Percentiles rank a stretch among this genome's conserved stretches.
These are phyloP conservation scores for Colletotrichum neosansevieriae DNA, from an alignment of 2,329 filamentous ascomycete genomes.

Conservation along the genomic window DNA sequence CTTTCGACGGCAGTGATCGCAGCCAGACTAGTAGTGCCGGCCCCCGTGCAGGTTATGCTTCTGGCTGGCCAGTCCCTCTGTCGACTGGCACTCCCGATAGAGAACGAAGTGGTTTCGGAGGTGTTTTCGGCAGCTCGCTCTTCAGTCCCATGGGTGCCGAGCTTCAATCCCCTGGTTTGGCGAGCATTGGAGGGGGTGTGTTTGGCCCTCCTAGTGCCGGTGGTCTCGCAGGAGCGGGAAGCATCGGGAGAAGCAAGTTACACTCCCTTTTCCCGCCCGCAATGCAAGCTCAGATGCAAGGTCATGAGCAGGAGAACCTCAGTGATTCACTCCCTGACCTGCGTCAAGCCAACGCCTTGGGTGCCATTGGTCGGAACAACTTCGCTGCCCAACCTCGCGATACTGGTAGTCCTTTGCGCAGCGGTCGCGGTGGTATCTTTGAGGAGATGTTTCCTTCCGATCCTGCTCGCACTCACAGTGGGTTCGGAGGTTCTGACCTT, in stretches of 20 bases:
- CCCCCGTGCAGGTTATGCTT: constrained; percentile 75
- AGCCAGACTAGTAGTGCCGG: constrained; percentile 94
- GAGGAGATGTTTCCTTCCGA: constrained; percentile 65
- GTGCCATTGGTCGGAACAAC: constrained; percentile 73
- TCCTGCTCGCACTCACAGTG: constrained; percentile 45
- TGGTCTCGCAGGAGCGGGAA: constrained; percentile 69
- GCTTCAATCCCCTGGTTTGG: constrained; percentile 78
- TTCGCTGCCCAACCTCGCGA: constrained; percentile 68
- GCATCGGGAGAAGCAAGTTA: constrained; percentile 84
- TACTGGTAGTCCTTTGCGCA: constrained; percentile 69
- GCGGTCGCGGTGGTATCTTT: constrained; percentile 63
- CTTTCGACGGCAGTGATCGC: constrained; percentile 82
- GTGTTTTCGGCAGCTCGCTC: constrained; percentile 81
- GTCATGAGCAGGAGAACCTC: constrained; percentile 72
- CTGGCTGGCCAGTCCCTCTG: constrained; percentile 71
- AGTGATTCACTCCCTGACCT: constrained; percentile 70
- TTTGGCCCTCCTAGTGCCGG: constrained; percentile 74
- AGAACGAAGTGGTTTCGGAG: constrained; percentile 66
- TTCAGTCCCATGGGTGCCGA: constrained; percentile 80
- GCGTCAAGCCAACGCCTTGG: constrained; percentile 72
- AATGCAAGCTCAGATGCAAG: constrained; percentile 92
- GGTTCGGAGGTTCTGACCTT: constrained; percentile 43
- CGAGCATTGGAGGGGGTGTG: constrained; percentile 72
- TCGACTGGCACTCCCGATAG: constrained; percentile 77
- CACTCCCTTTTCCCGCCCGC: constrained; percentile 87